Evolutionary conservation across 2,329 filamentous ascomycete genomes (phyloP), one percentile per base, ranked within the genome.

Genomic region (Monosporascus sp.): DNA sequence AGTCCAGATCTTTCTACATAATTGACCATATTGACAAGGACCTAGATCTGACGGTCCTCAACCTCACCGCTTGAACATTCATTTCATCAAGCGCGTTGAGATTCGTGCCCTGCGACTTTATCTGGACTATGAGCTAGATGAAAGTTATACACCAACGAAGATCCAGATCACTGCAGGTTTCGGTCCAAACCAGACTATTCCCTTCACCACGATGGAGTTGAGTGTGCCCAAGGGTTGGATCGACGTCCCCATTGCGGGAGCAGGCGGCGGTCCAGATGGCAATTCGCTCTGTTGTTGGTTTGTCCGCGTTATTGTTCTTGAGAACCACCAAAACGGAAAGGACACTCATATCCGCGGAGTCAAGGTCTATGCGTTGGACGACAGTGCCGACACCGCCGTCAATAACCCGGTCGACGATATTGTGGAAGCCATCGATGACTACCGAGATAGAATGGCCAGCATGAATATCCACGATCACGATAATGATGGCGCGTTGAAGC

Each of bases 241-340:
- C 52, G 88, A 96, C 67, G 87, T 97, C 1, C 85, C 90, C 22
- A 72, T 83, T 19, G 68, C 69, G 1, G 76, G 76, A 14, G 75
- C 75, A 0, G 81, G 80, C n/a, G 77, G 79, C 41, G 84, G 82
- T 47, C 78, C 77, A 48, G 85, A 84, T 64, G 87, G 81, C 41
- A 88, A 86, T 63, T 88, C 92, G 1, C 81, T 97, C 19, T 85
- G 92, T 56, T 91, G 90, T 17, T 96, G 93, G 74, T 84, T 97
- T 31, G 80, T 99, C 27, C 92, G 97, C 70, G 86, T 97, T 65
- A 86, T 89, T 61, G 87, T 99, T 48, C 82, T 93, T 50, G 94
- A 97, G 74, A 99, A 99, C 67, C 94, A 99, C 70, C 94, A 99
- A 73, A 99, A 99, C 69, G 94, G 94, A 59, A 99, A 99, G 70